Conservation (phyloP, 2,329 filamentous ascomycete species). For the Stachybotrys chlorohalonatus region DNA sequence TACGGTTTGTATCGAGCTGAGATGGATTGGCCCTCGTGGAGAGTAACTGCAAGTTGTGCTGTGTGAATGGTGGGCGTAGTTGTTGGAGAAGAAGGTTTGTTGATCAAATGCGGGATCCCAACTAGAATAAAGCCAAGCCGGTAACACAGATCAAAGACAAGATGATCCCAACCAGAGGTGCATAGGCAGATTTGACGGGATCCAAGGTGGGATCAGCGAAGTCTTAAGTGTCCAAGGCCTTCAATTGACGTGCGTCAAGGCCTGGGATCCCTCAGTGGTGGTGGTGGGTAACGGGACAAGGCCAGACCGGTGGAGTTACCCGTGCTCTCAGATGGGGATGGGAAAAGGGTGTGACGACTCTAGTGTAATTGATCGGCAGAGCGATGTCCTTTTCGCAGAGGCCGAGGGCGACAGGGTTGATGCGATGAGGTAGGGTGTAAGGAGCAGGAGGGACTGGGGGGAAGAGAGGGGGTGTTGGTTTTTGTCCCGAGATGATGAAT, state of each 20-base stretch:
- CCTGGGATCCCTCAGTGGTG: slow-evolving; percentile 15
- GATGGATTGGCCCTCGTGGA: slow-evolving; percentile 6
- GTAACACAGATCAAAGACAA: slow-evolving; percentile 31
- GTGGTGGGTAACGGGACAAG: slow-evolving; percentile 27
- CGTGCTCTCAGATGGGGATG: slow-evolving; percentile 13
- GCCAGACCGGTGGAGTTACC: slow-evolving; percentile 23
- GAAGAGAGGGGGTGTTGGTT: slow-evolving; percentile 11
- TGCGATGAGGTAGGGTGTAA: slow-evolving; percentile 29
- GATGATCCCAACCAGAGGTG: slow-evolving; percentile 25
- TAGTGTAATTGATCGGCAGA: slow-evolving; percentile 45
- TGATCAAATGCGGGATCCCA: slow-evolving; percentile 45
- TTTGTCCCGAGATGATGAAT: background rate
- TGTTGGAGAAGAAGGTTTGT: slow-evolving; percentile 22
- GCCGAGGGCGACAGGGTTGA: slow-evolving; percentile 35
- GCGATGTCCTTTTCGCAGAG: slow-evolving; percentile 41
- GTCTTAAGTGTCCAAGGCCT: slow-evolving; percentile 43
- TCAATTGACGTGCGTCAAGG: slow-evolving; percentile 30
- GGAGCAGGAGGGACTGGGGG: slow-evolving; percentile 23
- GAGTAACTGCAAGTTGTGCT: slow-evolving; percentile 8
- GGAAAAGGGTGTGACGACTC: slow-evolving; percentile 40
- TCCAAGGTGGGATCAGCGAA: slow-evolving; percentile 46
- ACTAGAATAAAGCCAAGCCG: slow-evolving; percentile 35
- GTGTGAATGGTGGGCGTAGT: background rate
- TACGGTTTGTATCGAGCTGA: slow-evolving; percentile 1
- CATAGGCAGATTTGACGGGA: slow-evolving; percentile 20